Evolutionary conservation across 176 grass and related monocot genomes (phyloP).

Genomic region (Cocos nucifera): DNA sequence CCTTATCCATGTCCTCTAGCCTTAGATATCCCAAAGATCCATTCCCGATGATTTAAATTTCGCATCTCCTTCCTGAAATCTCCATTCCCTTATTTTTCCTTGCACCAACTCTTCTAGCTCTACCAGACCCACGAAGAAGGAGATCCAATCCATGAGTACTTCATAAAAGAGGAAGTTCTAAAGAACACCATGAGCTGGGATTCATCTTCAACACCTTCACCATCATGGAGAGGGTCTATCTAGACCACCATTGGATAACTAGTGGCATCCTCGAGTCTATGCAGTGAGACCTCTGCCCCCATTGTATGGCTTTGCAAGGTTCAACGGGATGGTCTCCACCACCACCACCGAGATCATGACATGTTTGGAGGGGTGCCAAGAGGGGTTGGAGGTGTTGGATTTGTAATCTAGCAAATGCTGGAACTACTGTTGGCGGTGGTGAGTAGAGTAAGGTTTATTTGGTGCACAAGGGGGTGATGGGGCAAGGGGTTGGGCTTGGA

Average conservation of each 20-base stretch:
- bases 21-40: conserved; percentile 5
- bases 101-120: conserved; percentile 31
- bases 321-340: no score
- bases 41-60: conserved; percentile 9
- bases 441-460: no score
- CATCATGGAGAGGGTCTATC: conserved; percentile 34
- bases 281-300: neutral
- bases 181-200: conserved; percentile 35
- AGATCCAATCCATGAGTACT: conserved; percentile 14
- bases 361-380: no score
- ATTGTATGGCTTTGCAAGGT: no score
- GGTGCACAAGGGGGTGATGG: no score
- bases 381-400: no score
- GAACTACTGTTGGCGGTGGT: no score
- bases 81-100: conserved; percentile 18
- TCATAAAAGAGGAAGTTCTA: conserved; percentile 33
- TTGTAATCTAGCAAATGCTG: no score
- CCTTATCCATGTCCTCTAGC: conserved; percentile 27
- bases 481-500: no score
- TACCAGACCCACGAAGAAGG: conserved; percentile 29
- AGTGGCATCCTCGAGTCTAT: conserved; percentile 28
- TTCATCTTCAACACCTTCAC: conserved; percentile 41
- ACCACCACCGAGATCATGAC: no score
- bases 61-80: conserved; percentile 21
- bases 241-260: conserved; percentile 23